Conservation (phyloP, 2,329 filamentous ascomycete species). For the Cadophora malorum region DNA sequence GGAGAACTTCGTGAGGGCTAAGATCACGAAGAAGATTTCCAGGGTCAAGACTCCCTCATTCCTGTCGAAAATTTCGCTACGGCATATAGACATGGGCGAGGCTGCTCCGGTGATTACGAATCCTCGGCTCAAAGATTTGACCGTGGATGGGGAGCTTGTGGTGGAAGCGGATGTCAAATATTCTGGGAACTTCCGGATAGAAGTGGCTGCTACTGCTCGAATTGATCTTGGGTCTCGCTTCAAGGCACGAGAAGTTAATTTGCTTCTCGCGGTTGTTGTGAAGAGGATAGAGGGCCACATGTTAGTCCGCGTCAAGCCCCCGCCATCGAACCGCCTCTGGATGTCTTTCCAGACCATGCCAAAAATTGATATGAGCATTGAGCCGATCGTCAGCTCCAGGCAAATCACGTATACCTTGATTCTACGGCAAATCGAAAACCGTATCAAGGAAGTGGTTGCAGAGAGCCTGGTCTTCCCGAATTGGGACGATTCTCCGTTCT, state of each 20-base stretch:
- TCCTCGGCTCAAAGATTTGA: slow-evolving; percentile 84
- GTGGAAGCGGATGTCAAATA: slow-evolving; percentile 90
- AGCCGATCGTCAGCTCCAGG: slow-evolving; percentile 92
- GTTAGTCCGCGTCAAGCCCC: slow-evolving; percentile 87
- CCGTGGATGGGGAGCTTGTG: slow-evolving; percentile 87
- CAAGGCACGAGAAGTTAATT: slow-evolving; percentile 87
- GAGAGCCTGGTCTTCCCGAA: slow-evolving; percentile 92
- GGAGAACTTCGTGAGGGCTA: slow-evolving; percentile 78
- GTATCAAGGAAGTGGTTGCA: slow-evolving; percentile 91
- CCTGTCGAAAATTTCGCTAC: slow-evolving; percentile 82
- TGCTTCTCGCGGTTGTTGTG: slow-evolving; percentile 84
- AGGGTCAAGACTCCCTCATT: slow-evolving; percentile 92
- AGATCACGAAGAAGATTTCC: slow-evolving; percentile 95
- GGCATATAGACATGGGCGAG: slow-evolving; percentile 84
- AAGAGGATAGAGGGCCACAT: slow-evolving; percentile 86
- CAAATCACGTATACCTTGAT: slow-evolving; percentile 96
- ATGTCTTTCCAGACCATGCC: slow-evolving; percentile 93
- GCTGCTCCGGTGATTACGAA: slow-evolving; percentile 89
- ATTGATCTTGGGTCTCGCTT: slow-evolving; percentile 90
- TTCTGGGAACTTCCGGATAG: slow-evolving; percentile 85
- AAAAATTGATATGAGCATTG: slow-evolving; percentile 91
- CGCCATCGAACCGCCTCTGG: slow-evolving; percentile 96
- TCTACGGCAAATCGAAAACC: slow-evolving; percentile 89
- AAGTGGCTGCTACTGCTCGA: slow-evolving; percentile 90
- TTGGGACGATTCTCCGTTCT: slow-evolving; percentile 96